Evolutionary conservation across 1,284 basidiomycete species (phyloP).

Genomic region (Waitea zeae): DNA sequence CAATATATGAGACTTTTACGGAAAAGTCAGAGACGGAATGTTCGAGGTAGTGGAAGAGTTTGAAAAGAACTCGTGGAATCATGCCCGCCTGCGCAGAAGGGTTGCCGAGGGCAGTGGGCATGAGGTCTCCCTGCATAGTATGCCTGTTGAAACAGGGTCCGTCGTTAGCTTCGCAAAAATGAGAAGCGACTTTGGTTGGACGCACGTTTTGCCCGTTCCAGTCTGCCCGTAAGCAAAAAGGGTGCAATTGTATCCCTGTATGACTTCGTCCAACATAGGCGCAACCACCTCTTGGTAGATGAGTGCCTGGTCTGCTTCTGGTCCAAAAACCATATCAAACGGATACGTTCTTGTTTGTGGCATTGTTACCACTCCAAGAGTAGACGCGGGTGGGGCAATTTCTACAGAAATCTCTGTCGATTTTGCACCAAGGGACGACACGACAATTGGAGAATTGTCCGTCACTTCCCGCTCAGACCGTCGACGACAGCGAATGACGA

Average conservation of each 20-base stretch:
- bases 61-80: conserved; percentile 92
- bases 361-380: conserved; percentile 45
- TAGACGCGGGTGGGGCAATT: conserved; percentile 44
- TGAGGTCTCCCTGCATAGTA: conserved; percentile 89
- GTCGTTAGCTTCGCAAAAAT: too few relatives aligned
- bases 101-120: conserved; percentile 69
- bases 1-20: conserved; percentile 89
- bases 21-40: conserved; percentile 72
- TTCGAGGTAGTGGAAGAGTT: conserved; percentile 83
- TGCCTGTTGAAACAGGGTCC: too few relatives aligned
- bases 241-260: conserved; percentile 95
- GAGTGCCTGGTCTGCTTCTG: conserved; percentile 92
- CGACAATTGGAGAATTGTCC: conserved; percentile 71
- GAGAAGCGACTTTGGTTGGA: too few relatives aligned
- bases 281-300: conserved; percentile 89
- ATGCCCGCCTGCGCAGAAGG: conserved; percentile 88
- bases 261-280: conserved; percentile 85
- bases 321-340: conserved; percentile 90
- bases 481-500: conserved; percentile 77
- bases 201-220: conserved; percentile 93
- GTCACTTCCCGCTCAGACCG: conserved; percentile 70
- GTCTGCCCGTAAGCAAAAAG: conserved; percentile 99
- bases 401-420: conserved; percentile 68
- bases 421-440: conserved; percentile 56
- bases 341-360: conserved; percentile 72